These are phyloP conservation scores for Candida verbasci DNA, from an alignment of 805 yeast genomes.

Conservation along the genomic window DNA sequence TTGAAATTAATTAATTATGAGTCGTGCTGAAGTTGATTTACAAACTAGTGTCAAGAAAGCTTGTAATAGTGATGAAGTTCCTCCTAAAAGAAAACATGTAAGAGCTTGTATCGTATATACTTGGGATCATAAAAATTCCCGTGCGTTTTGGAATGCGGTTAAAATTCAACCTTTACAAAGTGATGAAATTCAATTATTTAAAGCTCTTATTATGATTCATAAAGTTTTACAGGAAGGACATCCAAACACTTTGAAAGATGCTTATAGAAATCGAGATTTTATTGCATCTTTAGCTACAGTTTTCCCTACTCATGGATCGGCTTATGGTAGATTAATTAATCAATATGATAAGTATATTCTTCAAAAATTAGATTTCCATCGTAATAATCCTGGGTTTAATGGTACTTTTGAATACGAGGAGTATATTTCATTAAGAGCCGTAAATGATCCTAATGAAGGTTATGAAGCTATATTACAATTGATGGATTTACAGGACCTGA, in stretches of 20 bases:
- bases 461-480: slow-evolving; percentile 83
- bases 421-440: slow-evolving; percentile 80
- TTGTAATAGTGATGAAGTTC: slow-evolving; percentile 76
- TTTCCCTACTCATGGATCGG: slow-evolving; percentile 37
- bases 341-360: slow-evolving; percentile 72
- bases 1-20: too few species aligned
- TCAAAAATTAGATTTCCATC: slow-evolving; percentile 76
- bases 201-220: slow-evolving; percentile 79
- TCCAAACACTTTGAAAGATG: slow-evolving; percentile 75
- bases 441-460: slow-evolving; percentile 93
- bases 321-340: slow-evolving; percentile 68
- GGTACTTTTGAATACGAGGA: slow-evolving; percentile 97
- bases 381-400: slow-evolving; percentile 80
- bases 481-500: slow-evolving; percentile 78
- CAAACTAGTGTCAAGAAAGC: slow-evolving; percentile 73
- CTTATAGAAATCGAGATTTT: slow-evolving; percentile 73
- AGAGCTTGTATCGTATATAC: slow-evolving; percentile 93
- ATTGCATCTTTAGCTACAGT: slow-evolving; percentile 66
- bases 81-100: slow-evolving; percentile 95
- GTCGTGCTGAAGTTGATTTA: slow-evolving; percentile 44
- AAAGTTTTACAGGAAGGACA: slow-evolving; percentile 99
- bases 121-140: slow-evolving; percentile 88
- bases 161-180: slow-evolving; percentile 74
- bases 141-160: slow-evolving; percentile 80
- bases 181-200: slow-evolving; percentile 82